Base-by-base conservation (phyloP, 1,284 basidiomycete genomes). In the Puccinia hordei region DNA sequence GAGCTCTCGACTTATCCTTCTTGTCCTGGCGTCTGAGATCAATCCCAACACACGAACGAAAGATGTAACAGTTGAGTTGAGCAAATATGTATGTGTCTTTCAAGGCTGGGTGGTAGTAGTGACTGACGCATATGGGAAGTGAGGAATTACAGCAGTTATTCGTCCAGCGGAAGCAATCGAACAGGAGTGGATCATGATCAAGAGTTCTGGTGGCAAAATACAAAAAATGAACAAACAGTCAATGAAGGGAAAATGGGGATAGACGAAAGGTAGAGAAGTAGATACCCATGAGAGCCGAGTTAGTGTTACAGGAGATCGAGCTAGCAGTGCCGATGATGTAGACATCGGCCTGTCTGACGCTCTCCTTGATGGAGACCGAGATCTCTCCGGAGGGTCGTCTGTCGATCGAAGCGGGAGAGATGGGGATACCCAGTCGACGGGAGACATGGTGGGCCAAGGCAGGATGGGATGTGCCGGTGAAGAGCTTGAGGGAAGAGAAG, bases 1-100 rank as follows among this genome's bases (percentile, higher is more conserved):
- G 97, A 24, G 97, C 97, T 76, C 97, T 90, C 83, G 93, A 95
- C 88, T 99, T 99, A 89, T 99, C 97, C 88, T 99, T 99, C 87
- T 99, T 99, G 88, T 99, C 97, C 87, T 99, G 95, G 66, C 95
- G 90, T 35, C 78, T 80, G 19, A 12, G 27, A 35, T 38, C 44
- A 15, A 24, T 49, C 17, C 2, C 15, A 2, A 57, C 3, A 38
- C 66, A 69, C 33, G 30, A 41, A 57, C 1, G 44, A 35, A 61
- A n/a, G 61, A n/a, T 2, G 24, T 24, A 59, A 61, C 24, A 74
- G 12, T 24, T 53, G 9, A n/a, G 22, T 27, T 9, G 2, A 27
- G 24, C 12, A 24, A 8, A 65, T 38, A 65, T 22, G 17, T 44
- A 46, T 41, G 35, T n/a, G n/a, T n/a, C n/a, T n/a, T 35, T 22